phyloP scores from a whole-genome alignment of 139 green algal genomes.

The Micractinium conductrix region DNA sequence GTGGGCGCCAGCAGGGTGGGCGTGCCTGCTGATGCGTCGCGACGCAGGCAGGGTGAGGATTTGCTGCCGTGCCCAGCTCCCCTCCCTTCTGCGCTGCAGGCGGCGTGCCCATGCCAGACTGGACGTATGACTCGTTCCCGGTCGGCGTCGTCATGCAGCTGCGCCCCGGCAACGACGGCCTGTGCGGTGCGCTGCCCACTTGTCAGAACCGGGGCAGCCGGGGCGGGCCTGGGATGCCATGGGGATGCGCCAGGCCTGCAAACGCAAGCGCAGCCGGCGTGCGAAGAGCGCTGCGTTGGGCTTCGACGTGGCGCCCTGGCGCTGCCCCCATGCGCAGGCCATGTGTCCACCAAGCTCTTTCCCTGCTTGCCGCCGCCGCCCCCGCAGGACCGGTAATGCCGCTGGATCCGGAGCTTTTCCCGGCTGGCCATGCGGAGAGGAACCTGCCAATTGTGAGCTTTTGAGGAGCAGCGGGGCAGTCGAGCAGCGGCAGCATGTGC shows the following conservation, averaged over 20 bases:
- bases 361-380: neutral
- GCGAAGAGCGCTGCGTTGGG: no score
- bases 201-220: no score
- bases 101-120: neutral
- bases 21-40: neutral
- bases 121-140: neutral
- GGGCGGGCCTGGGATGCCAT: no score
- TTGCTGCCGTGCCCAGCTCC: neutral
- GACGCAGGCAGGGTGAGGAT: no score
- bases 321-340: no score
- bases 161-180: neutral
- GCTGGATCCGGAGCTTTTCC: constrained; percentile 15
- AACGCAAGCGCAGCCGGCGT: no score
- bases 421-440: constrained; percentile 7
- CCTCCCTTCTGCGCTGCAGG: neutral
- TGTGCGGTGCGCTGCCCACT: constrained; percentile 1
- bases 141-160: neutral
- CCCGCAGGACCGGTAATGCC: constrained; percentile 20
- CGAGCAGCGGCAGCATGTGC: no score
- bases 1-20: no score
- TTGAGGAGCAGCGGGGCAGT: no score
- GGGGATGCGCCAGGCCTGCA: no score
- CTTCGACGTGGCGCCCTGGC: no score
- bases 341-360: neutral
- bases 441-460: constrained; percentile 9